Percentiles rank a stretch among this genome's conserved stretches.
These are phyloP conservation scores for Rhodotorula mucilaginosa DNA, from an alignment of 1,284 basidiomycete species.

Conservation along the genomic window DNA sequence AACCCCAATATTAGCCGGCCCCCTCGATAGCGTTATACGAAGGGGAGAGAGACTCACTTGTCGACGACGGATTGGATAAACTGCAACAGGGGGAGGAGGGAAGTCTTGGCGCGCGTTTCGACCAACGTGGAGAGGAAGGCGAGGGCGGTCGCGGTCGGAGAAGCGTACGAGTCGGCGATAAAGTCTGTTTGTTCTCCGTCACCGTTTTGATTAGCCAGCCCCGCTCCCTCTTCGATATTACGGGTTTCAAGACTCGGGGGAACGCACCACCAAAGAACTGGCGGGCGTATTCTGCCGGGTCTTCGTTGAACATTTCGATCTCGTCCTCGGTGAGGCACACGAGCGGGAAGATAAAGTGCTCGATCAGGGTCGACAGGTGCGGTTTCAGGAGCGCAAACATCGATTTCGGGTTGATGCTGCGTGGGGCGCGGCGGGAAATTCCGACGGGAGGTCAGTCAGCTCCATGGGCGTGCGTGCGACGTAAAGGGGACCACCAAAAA, in stretches of 20 bases:
- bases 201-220: too few species aligned
- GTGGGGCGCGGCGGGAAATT: background rate
- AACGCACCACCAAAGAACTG: slow-evolving; percentile 62
- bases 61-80: slow-evolving; percentile 70
- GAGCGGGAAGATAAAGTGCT: slow-evolving; percentile 78
- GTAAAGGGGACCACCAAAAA: too few species aligned
- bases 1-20: too few species aligned
- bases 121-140: slow-evolving; percentile 73
- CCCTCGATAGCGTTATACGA: too few species aligned
- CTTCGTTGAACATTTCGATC: slow-evolving; percentile 67
- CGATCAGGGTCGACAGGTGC: slow-evolving; percentile 69
- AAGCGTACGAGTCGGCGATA: slow-evolving; percentile 66
- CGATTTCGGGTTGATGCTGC: slow-evolving; percentile 78
- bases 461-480: background rate
- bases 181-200: slow-evolving; percentile 58
- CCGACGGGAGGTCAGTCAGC: too few species aligned
- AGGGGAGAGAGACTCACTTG: slow-evolving; percentile 55
- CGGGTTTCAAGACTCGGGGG: too few species aligned
- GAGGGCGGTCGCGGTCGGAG: slow-evolving; percentile 71
- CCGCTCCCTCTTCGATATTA: too few species aligned
- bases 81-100: slow-evolving; percentile 71
- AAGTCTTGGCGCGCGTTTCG: slow-evolving; percentile 69
- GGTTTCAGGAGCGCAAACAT: slow-evolving; percentile 82
- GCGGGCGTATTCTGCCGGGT: slow-evolving; percentile 75
- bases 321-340: slow-evolving; percentile 69